These are phyloP conservation scores for Claviceps arundinis DNA, from an alignment of 2,329 filamentous ascomycete genomes.

Conservation along the genomic window DNA sequence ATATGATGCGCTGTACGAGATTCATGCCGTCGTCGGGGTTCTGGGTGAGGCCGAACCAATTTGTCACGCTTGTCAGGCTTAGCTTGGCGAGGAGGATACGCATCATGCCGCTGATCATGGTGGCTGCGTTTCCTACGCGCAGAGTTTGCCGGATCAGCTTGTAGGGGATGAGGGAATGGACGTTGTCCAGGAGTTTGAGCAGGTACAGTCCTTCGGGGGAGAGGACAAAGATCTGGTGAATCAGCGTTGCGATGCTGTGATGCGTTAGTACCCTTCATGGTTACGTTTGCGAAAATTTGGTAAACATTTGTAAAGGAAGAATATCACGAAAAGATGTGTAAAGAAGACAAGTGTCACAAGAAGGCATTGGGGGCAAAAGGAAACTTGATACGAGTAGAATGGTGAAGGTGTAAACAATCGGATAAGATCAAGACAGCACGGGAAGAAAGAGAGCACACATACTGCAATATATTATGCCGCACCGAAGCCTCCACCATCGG, in stretches of 20 bases:
- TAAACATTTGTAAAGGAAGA: no score
- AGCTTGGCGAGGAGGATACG: constrained; percentile 64
- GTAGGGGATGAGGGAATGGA: constrained; percentile 61
- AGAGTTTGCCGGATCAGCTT: constrained; percentile 59
- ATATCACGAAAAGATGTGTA: no score
- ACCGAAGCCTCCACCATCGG: constrained; percentile 48
- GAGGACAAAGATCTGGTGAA: constrained; percentile 59
- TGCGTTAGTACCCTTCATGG: neutral
- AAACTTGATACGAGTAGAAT: neutral
- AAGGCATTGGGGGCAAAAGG: neutral
- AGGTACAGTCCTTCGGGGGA: constrained; percentile 66
- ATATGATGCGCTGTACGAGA: constrained; percentile 63
- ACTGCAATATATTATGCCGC: constrained; percentile 59
- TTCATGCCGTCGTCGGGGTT: constrained; percentile 70
- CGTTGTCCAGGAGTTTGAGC: constrained; percentile 54
- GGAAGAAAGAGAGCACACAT: constrained; percentile 24
- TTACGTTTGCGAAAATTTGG: no score
- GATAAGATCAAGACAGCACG: neutral
- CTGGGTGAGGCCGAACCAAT: constrained; percentile 63
- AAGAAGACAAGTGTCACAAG: neutral
- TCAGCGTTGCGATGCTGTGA: constrained; percentile 53
- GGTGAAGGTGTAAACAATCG: neutral
- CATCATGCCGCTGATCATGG: constrained; percentile 68
- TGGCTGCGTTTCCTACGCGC: constrained; percentile 64
- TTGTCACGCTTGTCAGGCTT: constrained; percentile 59